phyloP scores from a whole-genome alignment of 202 grass and related monocot species.

The Elaeis oleifera region DNA sequence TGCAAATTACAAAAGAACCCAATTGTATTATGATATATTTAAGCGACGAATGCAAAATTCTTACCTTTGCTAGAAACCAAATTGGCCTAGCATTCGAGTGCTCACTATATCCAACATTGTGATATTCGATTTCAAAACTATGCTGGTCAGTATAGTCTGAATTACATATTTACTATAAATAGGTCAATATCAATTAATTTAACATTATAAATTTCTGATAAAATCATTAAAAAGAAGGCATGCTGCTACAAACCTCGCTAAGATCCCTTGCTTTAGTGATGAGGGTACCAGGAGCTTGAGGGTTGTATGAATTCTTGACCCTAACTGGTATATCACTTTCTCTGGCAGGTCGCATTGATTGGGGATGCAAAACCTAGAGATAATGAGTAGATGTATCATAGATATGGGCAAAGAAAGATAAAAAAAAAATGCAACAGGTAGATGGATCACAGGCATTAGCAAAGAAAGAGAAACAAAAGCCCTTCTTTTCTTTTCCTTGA shows the following conservation, averaged over 20 bases:
- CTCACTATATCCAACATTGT: constrained; percentile 97
- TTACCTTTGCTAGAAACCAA: constrained; percentile 88
- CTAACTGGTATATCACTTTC: constrained; percentile 81
- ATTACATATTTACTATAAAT: constrained; percentile 1
- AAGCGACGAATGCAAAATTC: background rate
- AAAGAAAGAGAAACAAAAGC: too few relatives aligned
- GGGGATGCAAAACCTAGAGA: constrained; percentile 78
- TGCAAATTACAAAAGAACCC: constrained; percentile 7
- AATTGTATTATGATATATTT: background rate
- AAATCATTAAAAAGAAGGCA: constrained; percentile 10
- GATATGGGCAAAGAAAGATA: too few relatives aligned
- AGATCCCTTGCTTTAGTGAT: constrained; percentile 91
- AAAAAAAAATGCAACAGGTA: background rate
- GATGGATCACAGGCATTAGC: too few relatives aligned
- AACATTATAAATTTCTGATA: background rate
- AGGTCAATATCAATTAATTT: background rate
- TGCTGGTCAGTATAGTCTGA: constrained; percentile 84
- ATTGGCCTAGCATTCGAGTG: constrained; percentile 91
- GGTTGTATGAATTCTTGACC: constrained; percentile 95
- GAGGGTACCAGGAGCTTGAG: constrained; percentile 77
- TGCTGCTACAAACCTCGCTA: constrained; percentile 55
- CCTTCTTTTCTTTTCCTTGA: too few relatives aligned
- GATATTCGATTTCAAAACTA: constrained; percentile 93
- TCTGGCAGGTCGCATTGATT: constrained; percentile 93
- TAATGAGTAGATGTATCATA: background rate